Conservation (phyloP, 2,329 filamentous ascomycete species). For the Sarocladiaceae sp. region DNA sequence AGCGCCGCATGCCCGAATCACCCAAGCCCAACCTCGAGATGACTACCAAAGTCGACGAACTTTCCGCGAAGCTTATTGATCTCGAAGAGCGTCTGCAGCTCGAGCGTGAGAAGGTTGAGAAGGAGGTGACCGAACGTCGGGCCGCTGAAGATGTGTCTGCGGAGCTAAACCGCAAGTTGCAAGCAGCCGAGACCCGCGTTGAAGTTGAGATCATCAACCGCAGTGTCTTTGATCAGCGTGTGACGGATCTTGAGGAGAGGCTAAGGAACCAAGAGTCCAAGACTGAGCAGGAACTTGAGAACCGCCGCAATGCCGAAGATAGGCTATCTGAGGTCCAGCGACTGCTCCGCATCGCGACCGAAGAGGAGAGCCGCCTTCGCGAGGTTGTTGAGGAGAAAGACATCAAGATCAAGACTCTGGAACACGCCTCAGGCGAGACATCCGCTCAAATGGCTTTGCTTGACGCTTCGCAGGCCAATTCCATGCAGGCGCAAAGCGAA, state of each 20-base stretch:
- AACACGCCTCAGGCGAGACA: slow-evolving; percentile 48
- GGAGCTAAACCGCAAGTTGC: slow-evolving; percentile 48
- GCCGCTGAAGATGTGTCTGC: slow-evolving; percentile 46
- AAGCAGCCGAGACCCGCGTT: slow-evolving; percentile 51
- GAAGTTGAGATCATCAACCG: slow-evolving; percentile 57
- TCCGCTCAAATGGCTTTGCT: slow-evolving; percentile 59
- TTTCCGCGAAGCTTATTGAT: slow-evolving; percentile 53
- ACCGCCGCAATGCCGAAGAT: slow-evolving; percentile 64
- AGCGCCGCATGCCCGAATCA: slow-evolving; percentile 47
- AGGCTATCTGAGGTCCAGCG: slow-evolving; percentile 66
- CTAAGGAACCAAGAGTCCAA: slow-evolving; percentile 57
- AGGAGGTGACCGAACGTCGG: slow-evolving; percentile 42
- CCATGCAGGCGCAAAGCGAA: slow-evolving; percentile 48
- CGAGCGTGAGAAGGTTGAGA: slow-evolving; percentile 42
- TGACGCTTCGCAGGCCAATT: slow-evolving; percentile 57
- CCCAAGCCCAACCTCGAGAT: slow-evolving; percentile 45
- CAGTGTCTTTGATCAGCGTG: slow-evolving; percentile 52
- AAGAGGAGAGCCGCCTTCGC: slow-evolving; percentile 64
- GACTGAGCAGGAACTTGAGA: slow-evolving; percentile 56
- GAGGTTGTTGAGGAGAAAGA: slow-evolving; percentile 64
- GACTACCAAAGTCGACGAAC: slow-evolving; percentile 47
- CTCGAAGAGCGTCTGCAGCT: slow-evolving; percentile 50
- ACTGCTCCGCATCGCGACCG: slow-evolving; percentile 61
- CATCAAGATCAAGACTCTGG: slow-evolving; percentile 54
- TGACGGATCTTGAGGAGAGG: slow-evolving; percentile 63